Evolutionary conservation across 1,284 basidiomycete species (phyloP), one percentile per base, ranked within the genome.

Genomic region (Sanghuangporus sanghuang): DNA sequence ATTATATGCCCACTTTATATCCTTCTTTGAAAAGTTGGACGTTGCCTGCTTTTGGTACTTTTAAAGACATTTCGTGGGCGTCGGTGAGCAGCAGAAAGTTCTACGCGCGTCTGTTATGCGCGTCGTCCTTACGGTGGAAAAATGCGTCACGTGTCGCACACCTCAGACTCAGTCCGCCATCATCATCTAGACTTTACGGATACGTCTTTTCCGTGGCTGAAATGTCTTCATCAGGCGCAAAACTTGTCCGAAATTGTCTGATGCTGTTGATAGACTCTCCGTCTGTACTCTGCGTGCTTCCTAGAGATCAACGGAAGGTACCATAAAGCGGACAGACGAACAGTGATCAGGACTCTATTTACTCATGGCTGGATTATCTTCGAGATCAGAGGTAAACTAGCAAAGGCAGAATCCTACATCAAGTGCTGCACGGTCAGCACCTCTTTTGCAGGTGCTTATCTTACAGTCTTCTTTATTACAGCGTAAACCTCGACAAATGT

Each of bases 21-120:
- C 93, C 94, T 53, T 94, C 90, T 76, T 97, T 97, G 83, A 98
- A 98, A 55, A 98, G 86, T 77, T 94, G 93, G 50, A 96, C 76
- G 68, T 92, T 92, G 73, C 87, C 91, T 52, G 90, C 82, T 77
- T 95, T 95, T 54, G 96, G 96, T 35, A 98, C 94, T 82, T 96
- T 95, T 72, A 98, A 82, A 67, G 94, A 89, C 95, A 97, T 97
- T 61, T 59, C 44, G 23, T 36, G 44, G 23, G 36, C 32, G 35
- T 59, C 46, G 16, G 49, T 35, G 32, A 49, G 23, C 11, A 57
- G 56, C 21, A 50, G 46, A 27, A 59, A 59, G 46, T 48, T n/a
- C n/a, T 59, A 27, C 42, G 2, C 32, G 32, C 36, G 8, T 11
- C 7, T 14, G 9, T 32, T 32, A 52, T 52, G 27, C 49, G 49